Evolutionary conservation across 1,284 basidiomycete genomes (phyloP).

Genomic region (Calocybe gambosa): DNA sequence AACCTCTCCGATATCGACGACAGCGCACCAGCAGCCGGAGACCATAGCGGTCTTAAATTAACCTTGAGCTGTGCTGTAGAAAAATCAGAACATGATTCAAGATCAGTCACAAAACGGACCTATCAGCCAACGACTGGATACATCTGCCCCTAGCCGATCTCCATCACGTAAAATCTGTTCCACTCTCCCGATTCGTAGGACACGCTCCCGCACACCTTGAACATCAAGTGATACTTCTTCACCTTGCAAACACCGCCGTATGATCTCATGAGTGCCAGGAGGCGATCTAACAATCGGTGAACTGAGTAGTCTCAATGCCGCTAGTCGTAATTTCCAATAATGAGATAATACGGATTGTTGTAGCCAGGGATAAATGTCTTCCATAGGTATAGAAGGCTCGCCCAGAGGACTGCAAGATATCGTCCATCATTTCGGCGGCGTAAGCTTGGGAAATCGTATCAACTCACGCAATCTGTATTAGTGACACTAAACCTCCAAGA

Average conservation of each 20-base stretch:
- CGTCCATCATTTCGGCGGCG: not conserved
- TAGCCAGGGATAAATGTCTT: constrained; percentile 42
- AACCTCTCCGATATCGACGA: constrained; percentile 52
- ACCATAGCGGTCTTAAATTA: constrained; percentile 85
- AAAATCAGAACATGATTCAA: constrained; percentile 3
- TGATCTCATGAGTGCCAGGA: constrained; percentile 45
- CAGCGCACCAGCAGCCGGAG: constrained; percentile 70
- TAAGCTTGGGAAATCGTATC: too few relatives aligned
- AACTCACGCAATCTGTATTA: constrained; percentile 46
- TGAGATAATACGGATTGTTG: constrained; percentile 50
- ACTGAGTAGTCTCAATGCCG: constrained; percentile 48
- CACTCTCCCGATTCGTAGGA: constrained; percentile 64
- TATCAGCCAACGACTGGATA: constrained; percentile 61
- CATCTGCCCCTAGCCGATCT: constrained; percentile 46
- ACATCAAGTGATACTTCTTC: constrained; percentile 73
- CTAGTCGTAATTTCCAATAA: constrained; percentile 49
- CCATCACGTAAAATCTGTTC: constrained; percentile 47
- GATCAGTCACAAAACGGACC: constrained; percentile 33
- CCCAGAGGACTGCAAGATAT: constrained; percentile 17
- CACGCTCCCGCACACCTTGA: constrained; percentile 77
- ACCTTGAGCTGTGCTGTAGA: constrained; percentile 82
- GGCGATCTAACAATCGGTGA: constrained; percentile 37
- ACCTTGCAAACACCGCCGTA: constrained; percentile 62
- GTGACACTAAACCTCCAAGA: constrained; percentile 44
- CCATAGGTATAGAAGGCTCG: constrained; percentile 27